Evolutionary conservation across 108 stramenopile genomes (phyloP).

Genomic region (Nitzschia palea): DNA sequence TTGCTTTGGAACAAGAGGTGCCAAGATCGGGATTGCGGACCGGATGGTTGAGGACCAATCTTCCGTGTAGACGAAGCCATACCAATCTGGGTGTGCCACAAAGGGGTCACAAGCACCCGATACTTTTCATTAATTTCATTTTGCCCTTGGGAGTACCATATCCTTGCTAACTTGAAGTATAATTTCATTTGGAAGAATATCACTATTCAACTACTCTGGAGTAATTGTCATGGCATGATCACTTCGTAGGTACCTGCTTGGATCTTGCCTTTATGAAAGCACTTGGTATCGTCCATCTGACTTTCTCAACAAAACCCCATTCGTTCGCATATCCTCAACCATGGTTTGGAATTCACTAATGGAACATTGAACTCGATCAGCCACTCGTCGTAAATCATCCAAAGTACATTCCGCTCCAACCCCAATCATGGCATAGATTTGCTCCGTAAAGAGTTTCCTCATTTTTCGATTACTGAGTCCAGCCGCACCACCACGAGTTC

Average conservation of each 20-base stretch:
- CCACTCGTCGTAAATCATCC: slow-evolving; percentile 66
- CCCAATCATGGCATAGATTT: slow-evolving; percentile 46
- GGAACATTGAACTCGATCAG: slow-evolving; percentile 56
- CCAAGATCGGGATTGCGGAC: slow-evolving; percentile 9
- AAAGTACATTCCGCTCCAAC: slow-evolving; percentile 49
- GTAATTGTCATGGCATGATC: too few relatives aligned
- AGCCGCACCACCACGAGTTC: slow-evolving; percentile 66
- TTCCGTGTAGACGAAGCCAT: too few relatives aligned
- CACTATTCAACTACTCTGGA: too few relatives aligned
- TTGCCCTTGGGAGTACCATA: too few relatives aligned
- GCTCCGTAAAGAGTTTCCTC: slow-evolving; percentile 47
- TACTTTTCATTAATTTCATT: too few relatives aligned
- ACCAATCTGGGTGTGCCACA: too few relatives aligned
- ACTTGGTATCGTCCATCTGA: slow-evolving; percentile 55
- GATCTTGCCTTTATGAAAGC: slow-evolving; percentile 33
- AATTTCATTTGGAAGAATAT: too few relatives aligned
- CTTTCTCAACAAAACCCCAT: slow-evolving; percentile 58
- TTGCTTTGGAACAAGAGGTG: slow-evolving; percentile 3
- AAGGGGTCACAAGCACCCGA: too few relatives aligned
- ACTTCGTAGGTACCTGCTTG: too few relatives aligned
- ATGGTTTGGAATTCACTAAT: slow-evolving; percentile 65
- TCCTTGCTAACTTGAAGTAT: too few relatives aligned
- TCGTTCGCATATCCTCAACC: slow-evolving; percentile 70
- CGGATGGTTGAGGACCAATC: too few relatives aligned
- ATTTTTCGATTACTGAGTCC: slow-evolving; percentile 76